Evolutionary conservation across 2,329 filamentous ascomycete species (phyloP).

Genomic region (Colletotrichum sp.): DNA sequence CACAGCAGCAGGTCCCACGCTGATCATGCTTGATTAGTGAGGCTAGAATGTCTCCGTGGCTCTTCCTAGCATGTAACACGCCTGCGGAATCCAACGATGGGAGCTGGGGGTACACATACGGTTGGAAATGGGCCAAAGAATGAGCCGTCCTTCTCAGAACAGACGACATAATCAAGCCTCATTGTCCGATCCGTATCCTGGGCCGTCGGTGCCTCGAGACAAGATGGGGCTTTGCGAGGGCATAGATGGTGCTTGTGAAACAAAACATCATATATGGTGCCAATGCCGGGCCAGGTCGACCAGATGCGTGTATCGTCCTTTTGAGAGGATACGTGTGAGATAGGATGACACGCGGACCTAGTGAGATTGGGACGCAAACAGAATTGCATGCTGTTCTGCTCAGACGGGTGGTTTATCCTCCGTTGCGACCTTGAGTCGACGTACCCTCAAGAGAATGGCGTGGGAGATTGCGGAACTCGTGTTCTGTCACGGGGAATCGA

Average conservation of each 20-base stretch:
- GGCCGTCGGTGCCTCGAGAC: not conserved
- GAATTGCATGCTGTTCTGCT: not conserved
- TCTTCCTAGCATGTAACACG: not conserved
- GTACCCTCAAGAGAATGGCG: not conserved
- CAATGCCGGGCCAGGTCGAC: not conserved
- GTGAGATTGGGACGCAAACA: not conserved
- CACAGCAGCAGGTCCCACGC: not conserved
- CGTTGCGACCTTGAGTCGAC: not conserved
- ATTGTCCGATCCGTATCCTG: not conserved
- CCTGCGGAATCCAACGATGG: conserved; percentile 1
- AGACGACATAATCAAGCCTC: not conserved
- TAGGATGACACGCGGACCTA: not conserved
- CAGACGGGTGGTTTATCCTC: not conserved
- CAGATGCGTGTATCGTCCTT: not conserved
- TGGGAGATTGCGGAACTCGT: not conserved
- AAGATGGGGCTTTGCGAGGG: not conserved
- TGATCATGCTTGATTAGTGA: not conserved
- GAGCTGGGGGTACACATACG: not conserved
- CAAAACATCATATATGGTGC: not conserved
- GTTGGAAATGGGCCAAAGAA: not conserved
- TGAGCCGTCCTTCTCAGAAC: not conserved
- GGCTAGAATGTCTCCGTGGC: not conserved
- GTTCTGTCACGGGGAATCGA: not conserved
- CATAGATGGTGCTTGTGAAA: not conserved
- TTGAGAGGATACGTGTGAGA: not conserved